Conservation (phyloP, 2,329 filamentous ascomycete genomes). For the Blastomyces parvus region DNA sequence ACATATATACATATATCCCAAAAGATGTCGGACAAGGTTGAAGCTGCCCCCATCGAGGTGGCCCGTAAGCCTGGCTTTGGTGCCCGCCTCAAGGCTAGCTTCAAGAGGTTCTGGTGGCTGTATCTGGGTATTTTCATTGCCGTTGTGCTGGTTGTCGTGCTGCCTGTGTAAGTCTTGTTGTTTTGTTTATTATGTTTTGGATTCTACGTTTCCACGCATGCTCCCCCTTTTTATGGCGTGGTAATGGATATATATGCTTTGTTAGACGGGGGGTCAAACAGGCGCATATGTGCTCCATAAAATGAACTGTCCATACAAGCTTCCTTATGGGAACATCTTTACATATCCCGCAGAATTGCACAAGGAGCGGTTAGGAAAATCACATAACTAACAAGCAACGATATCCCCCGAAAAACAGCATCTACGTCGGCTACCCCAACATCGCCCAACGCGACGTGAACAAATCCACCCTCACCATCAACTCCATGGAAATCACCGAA, state of each 20-base stretch:
- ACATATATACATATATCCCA: background rate
- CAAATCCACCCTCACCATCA: slow-evolving; percentile 43
- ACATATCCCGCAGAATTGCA: background rate
- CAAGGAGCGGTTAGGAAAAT: background rate
- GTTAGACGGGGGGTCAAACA: background rate
- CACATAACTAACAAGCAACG: background rate
- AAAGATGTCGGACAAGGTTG: slow-evolving; percentile 10
- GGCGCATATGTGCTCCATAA: background rate
- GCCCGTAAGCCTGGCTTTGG: slow-evolving; percentile 21
- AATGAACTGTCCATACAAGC: background rate
- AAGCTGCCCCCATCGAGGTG: background rate
- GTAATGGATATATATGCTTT: background rate
- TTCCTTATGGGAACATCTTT: background rate
- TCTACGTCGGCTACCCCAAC: slow-evolving; percentile 51
- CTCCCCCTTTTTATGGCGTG: background rate
- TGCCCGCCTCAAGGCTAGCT: slow-evolving; percentile 25
- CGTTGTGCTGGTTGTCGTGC: slow-evolving; percentile 44
- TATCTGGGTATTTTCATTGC: slow-evolving; percentile 43
- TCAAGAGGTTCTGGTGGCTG: slow-evolving; percentile 46
- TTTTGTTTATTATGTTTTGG: background rate
- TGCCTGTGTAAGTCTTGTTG: slow-evolving; percentile 46
- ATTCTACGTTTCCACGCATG: background rate
- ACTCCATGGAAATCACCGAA: slow-evolving; percentile 42
- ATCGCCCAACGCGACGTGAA: slow-evolving; percentile 49
- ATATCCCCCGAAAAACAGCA: slow-evolving; percentile 35